These are phyloP conservation scores for Crucibulum laeve DNA, from an alignment of 768 basidiomycete genomes.

Conservation along the genomic window DNA sequence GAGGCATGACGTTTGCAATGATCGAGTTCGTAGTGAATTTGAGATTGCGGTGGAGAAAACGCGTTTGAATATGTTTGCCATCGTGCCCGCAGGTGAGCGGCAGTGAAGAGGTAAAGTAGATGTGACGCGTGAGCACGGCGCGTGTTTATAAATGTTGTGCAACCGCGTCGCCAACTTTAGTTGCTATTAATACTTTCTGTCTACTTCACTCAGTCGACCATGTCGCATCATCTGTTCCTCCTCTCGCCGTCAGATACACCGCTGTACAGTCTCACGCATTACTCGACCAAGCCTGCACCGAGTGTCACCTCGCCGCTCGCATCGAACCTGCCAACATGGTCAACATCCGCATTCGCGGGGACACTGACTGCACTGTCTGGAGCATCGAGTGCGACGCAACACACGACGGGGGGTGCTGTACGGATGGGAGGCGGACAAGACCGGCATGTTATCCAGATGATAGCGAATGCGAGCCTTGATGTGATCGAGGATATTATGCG, in stretches of 20 bases:
- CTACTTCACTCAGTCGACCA: slow-evolving; percentile 20
- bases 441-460: slow-evolving; percentile 97
- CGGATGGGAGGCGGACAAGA: slow-evolving; percentile 80
- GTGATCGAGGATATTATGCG: slow-evolving; percentile 91
- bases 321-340: slow-evolving; percentile 85
- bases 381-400: slow-evolving; percentile 72
- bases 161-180: background rate
- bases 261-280: slow-evolving; percentile 78
- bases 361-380: slow-evolving; percentile 85
- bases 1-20: too few relatives aligned
- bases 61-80: too few relatives aligned
- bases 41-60: too few relatives aligned
- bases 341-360: slow-evolving; percentile 87
- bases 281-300: slow-evolving; percentile 68
- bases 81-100: too few relatives aligned
- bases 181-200: too few relatives aligned
- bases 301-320: slow-evolving; percentile 64
- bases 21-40: too few relatives aligned
- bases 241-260: slow-evolving; percentile 86
- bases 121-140: too few relatives aligned
- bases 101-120: too few relatives aligned
- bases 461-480: slow-evolving; percentile 95
- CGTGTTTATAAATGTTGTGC: slow-evolving; percentile 1
- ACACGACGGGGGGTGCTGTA: slow-evolving; percentile 57
- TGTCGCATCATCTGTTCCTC: slow-evolving; percentile 87